Evolutionary conservation across 78 protist genomes (phyloP), one percentile per base, ranked within the genome.

Genomic region (Mastigamoeba balamuthi): DNA sequence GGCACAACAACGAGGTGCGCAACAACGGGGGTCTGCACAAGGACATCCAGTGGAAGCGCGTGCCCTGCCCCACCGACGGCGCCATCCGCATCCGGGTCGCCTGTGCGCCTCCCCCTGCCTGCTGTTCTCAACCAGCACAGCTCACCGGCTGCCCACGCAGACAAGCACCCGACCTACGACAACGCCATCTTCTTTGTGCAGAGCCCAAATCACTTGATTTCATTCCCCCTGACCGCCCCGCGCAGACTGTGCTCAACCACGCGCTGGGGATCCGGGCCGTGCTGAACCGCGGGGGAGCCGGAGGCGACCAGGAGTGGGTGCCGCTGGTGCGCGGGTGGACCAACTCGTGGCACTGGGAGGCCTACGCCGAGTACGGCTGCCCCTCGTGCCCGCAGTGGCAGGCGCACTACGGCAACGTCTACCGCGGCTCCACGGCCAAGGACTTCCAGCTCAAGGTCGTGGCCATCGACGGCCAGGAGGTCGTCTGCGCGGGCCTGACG

Each of bases 301-400:
- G 70, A 23, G 70, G 70, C 10, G 70, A 66, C 37, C 70, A 66
- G 10, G 70, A 66, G 70, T 66, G 70, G 70, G 70, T 66, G 10
- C 70, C 70, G 9, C 70, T 66, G 23, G 70, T 66, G 10, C 29
- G 70, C 9, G 70, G 10, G 25, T 66, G 70, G 70, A 66, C 70
- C 29, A 66, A 66, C 37, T 10, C 30, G 10, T 66, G 70, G 70
- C 70, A 66, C 37, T 66, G 70, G 70, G n/a, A 66, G 10, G 37
- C 9, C 10, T 66, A 66, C n/a, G 64, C 65, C n/a, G 9, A 29
- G 10, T 66, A n/a, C 37, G 58, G 58, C 58, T 48, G 58, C 36
- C n/a, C n/a, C 70, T 17, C 65, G n/a, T 66, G 37, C 10, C 10
- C 10, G 10, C 10, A 9, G 29, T 66, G 29, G 29, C 37, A n/a